Percentiles rank a stretch among this genome's conserved stretches.
phyloP scores from a whole-genome alignment of 495 filamentous ascomycete species.

The Amphirosellinia nigrospora region DNA sequence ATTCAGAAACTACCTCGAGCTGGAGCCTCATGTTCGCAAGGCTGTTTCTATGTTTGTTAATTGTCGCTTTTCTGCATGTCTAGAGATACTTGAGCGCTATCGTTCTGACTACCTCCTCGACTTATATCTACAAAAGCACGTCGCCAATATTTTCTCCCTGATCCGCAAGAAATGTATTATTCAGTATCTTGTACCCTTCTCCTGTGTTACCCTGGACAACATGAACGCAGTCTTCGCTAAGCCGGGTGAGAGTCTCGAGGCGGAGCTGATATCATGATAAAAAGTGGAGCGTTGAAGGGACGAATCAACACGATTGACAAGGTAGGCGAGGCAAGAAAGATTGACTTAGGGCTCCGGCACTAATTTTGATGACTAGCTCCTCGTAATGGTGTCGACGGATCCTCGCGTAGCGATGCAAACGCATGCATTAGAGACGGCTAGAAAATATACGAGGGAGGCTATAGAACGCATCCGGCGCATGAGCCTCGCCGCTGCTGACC shows the following conservation, averaged over 20 bases:
- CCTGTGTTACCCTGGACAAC: slow-evolving; percentile 70
- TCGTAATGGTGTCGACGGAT: slow-evolving; percentile 71
- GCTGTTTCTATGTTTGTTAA: slow-evolving; percentile 88
- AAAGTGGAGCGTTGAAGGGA: slow-evolving; percentile 70
- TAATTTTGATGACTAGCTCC: slow-evolving; percentile 51
- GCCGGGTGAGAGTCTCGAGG: slow-evolving; percentile 65
- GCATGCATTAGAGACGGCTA: slow-evolving; percentile 68
- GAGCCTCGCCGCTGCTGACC: slow-evolving; percentile 72
- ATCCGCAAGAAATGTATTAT: slow-evolving; percentile 91
- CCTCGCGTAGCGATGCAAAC: slow-evolving; percentile 70
- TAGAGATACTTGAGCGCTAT: slow-evolving; percentile 81
- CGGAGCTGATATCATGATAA: slow-evolving; percentile 82
- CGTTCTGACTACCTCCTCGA: slow-evolving; percentile 87
- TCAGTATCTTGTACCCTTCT: slow-evolving; percentile 86
- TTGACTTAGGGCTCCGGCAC: background rate
- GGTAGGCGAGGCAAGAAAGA: slow-evolving; percentile 46
- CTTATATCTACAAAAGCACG: slow-evolving; percentile 79
- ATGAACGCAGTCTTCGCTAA: slow-evolving; percentile 70
- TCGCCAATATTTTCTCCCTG: slow-evolving; percentile 68
- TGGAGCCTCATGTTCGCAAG: slow-evolving; percentile 91
- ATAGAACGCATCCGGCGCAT: slow-evolving; percentile 77
- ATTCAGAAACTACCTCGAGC: slow-evolving; percentile 88
- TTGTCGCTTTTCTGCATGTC: slow-evolving; percentile 82
- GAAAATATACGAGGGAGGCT: slow-evolving; percentile 73
- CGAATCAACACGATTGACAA: slow-evolving; percentile 83